Conservation (phyloP, 805 yeast genomes). For the Wickerhamiella allomyrinae region DNA sequence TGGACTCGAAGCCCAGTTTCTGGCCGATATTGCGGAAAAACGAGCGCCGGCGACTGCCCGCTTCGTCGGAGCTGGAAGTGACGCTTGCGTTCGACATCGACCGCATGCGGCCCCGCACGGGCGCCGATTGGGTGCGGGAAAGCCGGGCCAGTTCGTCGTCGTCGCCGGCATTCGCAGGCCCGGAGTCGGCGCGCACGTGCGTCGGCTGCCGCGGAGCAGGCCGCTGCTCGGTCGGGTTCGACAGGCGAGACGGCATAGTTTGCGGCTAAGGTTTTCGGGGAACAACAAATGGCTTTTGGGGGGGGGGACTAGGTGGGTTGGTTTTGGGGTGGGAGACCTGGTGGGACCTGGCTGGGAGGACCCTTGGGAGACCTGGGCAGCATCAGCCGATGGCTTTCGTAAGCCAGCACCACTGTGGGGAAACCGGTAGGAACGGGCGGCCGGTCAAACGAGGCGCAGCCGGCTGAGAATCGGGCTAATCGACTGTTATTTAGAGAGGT, state of each 20-base stretch:
- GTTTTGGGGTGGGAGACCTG: too few relatives aligned
- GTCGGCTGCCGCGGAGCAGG: not conserved
- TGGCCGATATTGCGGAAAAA: slow-evolving; percentile 1
- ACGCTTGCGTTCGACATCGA: not conserved
- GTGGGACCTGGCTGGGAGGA: not conserved
- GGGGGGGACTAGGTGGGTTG: too few relatives aligned
- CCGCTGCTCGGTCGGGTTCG: not conserved
- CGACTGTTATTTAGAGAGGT: too few relatives aligned
- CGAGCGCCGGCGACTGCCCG: not conserved
- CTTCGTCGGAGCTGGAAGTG: not conserved
- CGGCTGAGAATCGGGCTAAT: too few relatives aligned
- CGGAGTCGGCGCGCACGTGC: too few relatives aligned
- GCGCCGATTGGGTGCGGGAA: not conserved
- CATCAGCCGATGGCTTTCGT: not conserved
- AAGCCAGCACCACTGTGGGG: too few relatives aligned
- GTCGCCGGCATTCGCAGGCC: not conserved
- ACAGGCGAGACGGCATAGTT: not conserved
- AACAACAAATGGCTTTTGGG: too few relatives aligned
- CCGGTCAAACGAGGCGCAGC: too few relatives aligned
- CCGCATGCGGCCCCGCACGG: not conserved
- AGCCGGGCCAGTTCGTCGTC: not conserved
- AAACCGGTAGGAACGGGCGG: too few relatives aligned
- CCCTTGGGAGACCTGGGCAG: not conserved
- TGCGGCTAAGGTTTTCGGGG: too few relatives aligned
- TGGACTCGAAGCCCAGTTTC: not conserved